These are phyloP conservation scores for Fabrea salina DNA, from an alignment of 169 alveolate genomes.

Conservation along the genomic window DNA sequence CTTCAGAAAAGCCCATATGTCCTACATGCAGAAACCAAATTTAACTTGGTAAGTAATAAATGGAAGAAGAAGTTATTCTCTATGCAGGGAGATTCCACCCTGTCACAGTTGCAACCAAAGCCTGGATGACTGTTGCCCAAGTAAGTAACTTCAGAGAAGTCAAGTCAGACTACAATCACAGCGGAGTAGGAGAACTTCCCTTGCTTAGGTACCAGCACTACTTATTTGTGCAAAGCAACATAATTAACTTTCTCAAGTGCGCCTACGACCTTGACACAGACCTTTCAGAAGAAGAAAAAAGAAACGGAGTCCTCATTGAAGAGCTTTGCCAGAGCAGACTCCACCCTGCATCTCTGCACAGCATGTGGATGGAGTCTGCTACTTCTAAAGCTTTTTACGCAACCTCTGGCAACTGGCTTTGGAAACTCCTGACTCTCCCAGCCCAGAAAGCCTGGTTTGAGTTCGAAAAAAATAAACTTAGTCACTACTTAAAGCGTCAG, in stretches of 20 bases:
- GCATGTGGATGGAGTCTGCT: slow-evolving; percentile 1
- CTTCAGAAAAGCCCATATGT: no score
- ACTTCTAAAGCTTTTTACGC: slow-evolving; percentile 3
- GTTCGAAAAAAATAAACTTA: not conserved
- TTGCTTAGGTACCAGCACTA: not conserved
- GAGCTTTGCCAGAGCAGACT: not conserved
- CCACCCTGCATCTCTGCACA: not conserved
- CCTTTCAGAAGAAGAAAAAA: not conserved
- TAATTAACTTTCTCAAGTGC: not conserved
- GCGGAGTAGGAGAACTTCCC: not conserved
- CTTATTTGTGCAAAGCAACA: not conserved
- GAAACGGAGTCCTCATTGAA: not conserved
- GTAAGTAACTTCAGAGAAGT: not conserved
- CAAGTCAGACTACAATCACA: not conserved
- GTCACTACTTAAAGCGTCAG: not conserved
- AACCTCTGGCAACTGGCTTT: not conserved
- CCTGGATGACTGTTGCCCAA: not conserved
- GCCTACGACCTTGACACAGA: not conserved
- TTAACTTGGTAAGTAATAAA: no score
- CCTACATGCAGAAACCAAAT: no score
- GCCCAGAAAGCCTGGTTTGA: not conserved
- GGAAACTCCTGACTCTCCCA: slow-evolving; percentile 1
- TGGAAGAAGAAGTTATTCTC: slow-evolving; percentile 3
- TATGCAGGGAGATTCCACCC: not conserved
- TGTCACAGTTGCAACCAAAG: not conserved